Evolutionary conservation across 257 asterid species (phyloP), one percentile per base, ranked within the genome.

Genomic region (Lycium barbarum): DNA sequence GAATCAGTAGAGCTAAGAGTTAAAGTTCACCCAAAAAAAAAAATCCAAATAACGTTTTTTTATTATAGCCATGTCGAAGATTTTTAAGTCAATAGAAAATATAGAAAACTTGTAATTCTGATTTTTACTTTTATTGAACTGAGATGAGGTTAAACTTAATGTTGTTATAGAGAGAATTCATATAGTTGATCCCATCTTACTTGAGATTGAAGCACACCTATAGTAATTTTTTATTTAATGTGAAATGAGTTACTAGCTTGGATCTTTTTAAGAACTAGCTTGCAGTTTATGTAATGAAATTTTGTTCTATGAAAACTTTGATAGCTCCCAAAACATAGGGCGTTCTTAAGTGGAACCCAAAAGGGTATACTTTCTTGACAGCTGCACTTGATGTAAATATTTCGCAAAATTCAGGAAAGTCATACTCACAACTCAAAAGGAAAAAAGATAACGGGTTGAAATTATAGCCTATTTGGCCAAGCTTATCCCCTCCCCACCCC

Each of bases 1-100:
- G 65, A 76, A 53, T 13, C 65, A 76, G 45, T 76, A 53, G 40
- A 14, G 63, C 20, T 74, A 72, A 72, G 58, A 72, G 36, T 43
- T 45, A 10, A 26, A 45, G 80, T 43, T 72, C n/a, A 45, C 12
- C 58, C 38, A 43, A 71, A 26, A 26, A 26, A 26, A 26, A 26
- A 26, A 26, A 26, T 11, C 8, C 2, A 7, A n/a, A 9, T 6
- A 13, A 26, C 0, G 43, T 38, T 38, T 40, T 9, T 14, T 0
- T 43, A 26, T 26, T n/a, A 9, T 40, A 43, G 17, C 40, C 15
- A 9, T 70, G 54, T 70, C 54, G 8, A 1, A 70, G 1, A 70
- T 38, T 70, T 40, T 38, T 70, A 2, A 17, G 35, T 4, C 26
- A 17, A 2, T 70, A 10, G 33, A 17, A 67, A 68, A 68, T 38